phyloP scores from a whole-genome alignment of 345 rosid genomes.

The Firmiana major region DNA sequence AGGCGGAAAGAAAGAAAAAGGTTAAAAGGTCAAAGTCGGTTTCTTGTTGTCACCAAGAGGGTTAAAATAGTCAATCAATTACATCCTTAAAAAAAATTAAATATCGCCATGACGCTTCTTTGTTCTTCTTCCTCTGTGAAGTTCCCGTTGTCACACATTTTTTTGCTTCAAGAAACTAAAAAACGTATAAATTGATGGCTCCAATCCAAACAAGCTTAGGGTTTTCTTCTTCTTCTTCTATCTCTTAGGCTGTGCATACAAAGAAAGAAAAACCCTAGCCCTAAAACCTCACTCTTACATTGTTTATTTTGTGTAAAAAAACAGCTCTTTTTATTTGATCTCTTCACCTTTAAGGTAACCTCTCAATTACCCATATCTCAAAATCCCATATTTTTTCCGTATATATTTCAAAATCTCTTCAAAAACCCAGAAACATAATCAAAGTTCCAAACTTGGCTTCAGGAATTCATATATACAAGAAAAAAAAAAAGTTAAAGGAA shows the following conservation, averaged over 20 bases:
- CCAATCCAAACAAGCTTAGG: constrained; percentile 10
- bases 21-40: too few species aligned
- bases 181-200: constrained; percentile 3
- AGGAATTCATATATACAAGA: neutral
- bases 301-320: neutral
- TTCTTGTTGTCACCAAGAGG: too few species aligned
- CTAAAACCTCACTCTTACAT: neutral
- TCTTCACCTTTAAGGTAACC: constrained; percentile 16
- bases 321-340: constrained; percentile 4
- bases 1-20: too few species aligned
- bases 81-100: too few species aligned
- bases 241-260: neutral
- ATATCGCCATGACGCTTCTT: too few species aligned
- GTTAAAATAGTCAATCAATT: too few species aligned
- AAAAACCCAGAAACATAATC: constrained; percentile 1
- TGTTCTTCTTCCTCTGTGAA: too few species aligned
- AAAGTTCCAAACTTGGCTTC: neutral
- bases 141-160: neutral
- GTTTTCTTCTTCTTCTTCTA: neutral
- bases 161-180: neutral
- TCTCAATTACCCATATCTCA: constrained; percentile 6
- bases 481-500: neutral
- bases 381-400: neutral
- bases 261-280: constrained; percentile 3
- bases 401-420: neutral